Base-by-base conservation (phyloP, 2,329 filamentous ascomycete genomes). In the Achaetomium macrosporum region DNA sequence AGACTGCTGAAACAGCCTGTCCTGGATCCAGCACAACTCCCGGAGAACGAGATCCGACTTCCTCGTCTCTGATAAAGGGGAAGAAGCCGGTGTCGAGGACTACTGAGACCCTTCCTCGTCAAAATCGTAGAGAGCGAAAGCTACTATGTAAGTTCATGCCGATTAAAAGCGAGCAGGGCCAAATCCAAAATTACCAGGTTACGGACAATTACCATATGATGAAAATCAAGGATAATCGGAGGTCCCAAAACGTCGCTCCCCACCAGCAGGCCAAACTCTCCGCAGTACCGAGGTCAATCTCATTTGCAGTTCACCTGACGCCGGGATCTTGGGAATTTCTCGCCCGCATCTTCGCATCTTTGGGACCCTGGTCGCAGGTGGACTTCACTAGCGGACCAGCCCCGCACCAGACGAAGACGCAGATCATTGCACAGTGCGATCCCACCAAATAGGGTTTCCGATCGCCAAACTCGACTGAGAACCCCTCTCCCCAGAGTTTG, bases 271-370 rank as follows among this genome's bases (percentile, higher is more conserved):
- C 35, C 15, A n/a, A 13, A n/a, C 35, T n/a, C 12, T 8, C n/a
- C n/a, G n/a, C n/a, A n/a, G n/a, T n/a, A n/a, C n/a, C n/a, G n/a
- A n/a, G n/a, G n/a, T n/a, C n/a, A n/a, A n/a, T n/a, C n/a, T n/a
- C n/a, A n/a, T n/a, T n/a, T n/a, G n/a, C n/a, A n/a, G n/a, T n/a
- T n/a, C n/a, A n/a, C n/a, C n/a, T 37, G 13, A 20, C 48, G 43
- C 35, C 31, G 31, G 20, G 42, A 47, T 29, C 35, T 56, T 53
- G 54, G 54, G 46, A 40, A n/a, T n/a, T 30, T 15, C 42, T 35
- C 48, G 15, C 48, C 48, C 29, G 41, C 51, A 54, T 52, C 51
- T 50, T 37, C 16, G 30, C 36, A 42, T 53, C 47, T 46, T 42
- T 10, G 36, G 7, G 48, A 17, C 36, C 51, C 20, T 31, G 43